These are phyloP conservation scores for Dioscorea zingiberensis DNA, from an alignment of 106 monocot genomes.

Conservation along the genomic window DNA sequence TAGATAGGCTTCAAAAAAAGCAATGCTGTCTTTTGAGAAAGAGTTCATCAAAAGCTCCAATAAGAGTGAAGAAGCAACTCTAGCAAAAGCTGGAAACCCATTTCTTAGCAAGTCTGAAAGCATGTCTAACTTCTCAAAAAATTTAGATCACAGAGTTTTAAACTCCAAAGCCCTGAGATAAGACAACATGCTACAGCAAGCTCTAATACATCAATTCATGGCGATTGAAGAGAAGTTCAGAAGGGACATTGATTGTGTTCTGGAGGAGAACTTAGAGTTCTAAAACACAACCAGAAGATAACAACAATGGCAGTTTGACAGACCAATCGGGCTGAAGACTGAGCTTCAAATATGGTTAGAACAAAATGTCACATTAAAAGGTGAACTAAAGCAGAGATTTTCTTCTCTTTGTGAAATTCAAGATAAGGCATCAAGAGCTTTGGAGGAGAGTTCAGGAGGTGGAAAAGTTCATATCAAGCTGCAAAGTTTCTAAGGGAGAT, in stretches of 20 bases:
- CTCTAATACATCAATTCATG: not conserved
- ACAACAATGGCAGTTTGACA: not conserved
- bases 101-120: not conserved
- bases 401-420: conserved; percentile 42
- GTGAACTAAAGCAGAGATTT: conserved; percentile 53
- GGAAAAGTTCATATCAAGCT: conserved; percentile 46
- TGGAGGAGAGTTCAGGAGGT: conserved; percentile 21
- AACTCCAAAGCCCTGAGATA: conserved; percentile 1
- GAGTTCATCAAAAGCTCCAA: conserved; percentile 43
- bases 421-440: conserved; percentile 50
- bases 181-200: not conserved
- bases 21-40: conserved; percentile 57
- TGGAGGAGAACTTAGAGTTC: conserved; percentile 89
- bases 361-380: conserved; percentile 46
- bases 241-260: conserved; percentile 62
- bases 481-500: conserved; percentile 80
- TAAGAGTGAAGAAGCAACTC: not conserved
- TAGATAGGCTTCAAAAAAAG: conserved; percentile 54
- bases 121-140: not conserved
- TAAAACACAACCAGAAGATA: conserved; percentile 25
- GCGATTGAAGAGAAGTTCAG: conserved; percentile 65
- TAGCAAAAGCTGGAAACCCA: not conserved
- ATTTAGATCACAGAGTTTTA: conserved; percentile 2
- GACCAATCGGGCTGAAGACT: conserved; percentile 38
- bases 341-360: conserved; percentile 73